These are phyloP conservation scores for Exophiala sideris DNA, from an alignment of 2,329 filamentous ascomycete species.

Conservation along the genomic window DNA sequence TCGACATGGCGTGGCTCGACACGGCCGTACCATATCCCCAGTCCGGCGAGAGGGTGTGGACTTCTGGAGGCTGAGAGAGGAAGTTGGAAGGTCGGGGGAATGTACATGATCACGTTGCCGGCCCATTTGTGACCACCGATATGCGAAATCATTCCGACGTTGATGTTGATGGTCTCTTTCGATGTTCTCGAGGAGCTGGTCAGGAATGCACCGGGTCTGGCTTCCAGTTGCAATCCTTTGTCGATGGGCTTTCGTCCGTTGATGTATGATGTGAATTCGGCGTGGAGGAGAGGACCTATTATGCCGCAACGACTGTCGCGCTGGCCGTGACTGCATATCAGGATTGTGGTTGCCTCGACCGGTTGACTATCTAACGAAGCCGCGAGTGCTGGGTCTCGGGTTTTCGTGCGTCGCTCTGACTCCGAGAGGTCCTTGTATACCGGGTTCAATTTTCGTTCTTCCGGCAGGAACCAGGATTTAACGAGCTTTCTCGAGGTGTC, in stretches of 20 bases:
- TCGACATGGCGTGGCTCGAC: conserved; percentile 84
- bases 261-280: conserved; percentile 59
- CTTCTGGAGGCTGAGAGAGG: not conserved
- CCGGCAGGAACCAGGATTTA: conserved; percentile 48
- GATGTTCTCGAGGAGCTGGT: not conserved
- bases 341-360: conserved; percentile 49
- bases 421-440: conserved; percentile 57
- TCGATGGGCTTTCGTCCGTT: not conserved
- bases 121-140: conserved; percentile 93
- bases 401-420: conserved; percentile 53
- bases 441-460: conserved; percentile 52
- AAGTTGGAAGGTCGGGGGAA: conserved; percentile 17
- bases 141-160: conserved; percentile 62
- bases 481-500: conserved; percentile 44
- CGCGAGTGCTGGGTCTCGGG: conserved; percentile 51
- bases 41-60: conserved; percentile 25
- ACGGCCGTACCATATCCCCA: conserved; percentile 79
- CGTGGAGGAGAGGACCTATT: conserved; percentile 68
- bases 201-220: not conserved
- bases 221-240: not conserved
- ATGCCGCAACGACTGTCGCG: conserved; percentile 80
- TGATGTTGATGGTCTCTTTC: conserved; percentile 24
- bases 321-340: conserved; percentile 84
- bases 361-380: conserved; percentile 44
- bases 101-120: conserved; percentile 85